Evolutionary conservation across 169 alveolate species (phyloP).

Genomic region (Plasmodium ovale): DNA sequence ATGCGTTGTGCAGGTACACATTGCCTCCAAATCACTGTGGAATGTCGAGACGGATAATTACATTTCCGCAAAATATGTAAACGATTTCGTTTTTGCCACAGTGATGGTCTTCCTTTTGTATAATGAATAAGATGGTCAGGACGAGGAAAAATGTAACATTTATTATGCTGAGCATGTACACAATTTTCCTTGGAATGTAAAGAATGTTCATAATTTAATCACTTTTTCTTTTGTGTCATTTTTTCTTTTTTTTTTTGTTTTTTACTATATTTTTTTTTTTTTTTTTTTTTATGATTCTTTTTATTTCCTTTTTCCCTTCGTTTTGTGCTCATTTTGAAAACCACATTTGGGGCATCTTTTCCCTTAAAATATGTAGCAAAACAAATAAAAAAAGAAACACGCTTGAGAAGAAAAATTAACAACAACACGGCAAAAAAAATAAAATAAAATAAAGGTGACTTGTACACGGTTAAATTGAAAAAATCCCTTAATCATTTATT

Average conservation of each 20-base stretch:
- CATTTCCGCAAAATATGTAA: constrained; percentile 68
- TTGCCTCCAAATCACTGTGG: constrained; percentile 76
- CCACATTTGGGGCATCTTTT: neutral
- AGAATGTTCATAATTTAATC: neutral
- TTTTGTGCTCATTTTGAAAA: constrained; percentile 14
- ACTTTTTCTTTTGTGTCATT: neutral
- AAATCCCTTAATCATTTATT: neutral
- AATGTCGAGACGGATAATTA: constrained; percentile 74
- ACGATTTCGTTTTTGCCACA: constrained; percentile 65
- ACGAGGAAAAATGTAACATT: neutral
- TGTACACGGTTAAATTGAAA: neutral
- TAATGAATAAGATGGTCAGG: constrained; percentile 36
- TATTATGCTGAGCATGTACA: neutral
- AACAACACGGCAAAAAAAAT: neutral
- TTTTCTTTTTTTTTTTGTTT: constrained; percentile 19
- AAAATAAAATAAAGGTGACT: neutral
- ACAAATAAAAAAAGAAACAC: neutral
- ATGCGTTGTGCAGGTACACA: constrained; percentile 36
- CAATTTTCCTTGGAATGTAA: neutral
- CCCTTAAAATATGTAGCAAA: neutral
- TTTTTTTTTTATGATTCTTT: too few species aligned
- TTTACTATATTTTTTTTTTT: neutral
- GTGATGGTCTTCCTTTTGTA: constrained; percentile 71
- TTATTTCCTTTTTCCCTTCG: neutral
- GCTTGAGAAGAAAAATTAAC: neutral